phyloP scores from a whole-genome alignment of 768 basidiomycete genomes.

The Boletellus ananiceps region DNA sequence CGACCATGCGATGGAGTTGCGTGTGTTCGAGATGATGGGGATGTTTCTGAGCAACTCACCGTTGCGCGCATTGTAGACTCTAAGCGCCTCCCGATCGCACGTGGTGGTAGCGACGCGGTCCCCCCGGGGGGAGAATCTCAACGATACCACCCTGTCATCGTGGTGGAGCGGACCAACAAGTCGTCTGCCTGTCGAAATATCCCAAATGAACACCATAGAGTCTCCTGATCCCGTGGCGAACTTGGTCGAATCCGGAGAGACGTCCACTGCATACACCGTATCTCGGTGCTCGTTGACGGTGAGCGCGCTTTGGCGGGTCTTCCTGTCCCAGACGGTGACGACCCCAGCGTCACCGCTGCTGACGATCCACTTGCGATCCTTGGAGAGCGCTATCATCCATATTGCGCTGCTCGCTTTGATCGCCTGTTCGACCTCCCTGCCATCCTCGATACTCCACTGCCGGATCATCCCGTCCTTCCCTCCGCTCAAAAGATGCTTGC shows the following conservation, averaged over 20 bases:
- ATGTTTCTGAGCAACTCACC: not conserved
- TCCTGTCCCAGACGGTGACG: not conserved
- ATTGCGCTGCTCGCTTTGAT: not conserved
- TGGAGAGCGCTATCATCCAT: not conserved
- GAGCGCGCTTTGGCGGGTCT: not conserved
- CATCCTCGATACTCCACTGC: not conserved
- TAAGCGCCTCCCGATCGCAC: not conserved
- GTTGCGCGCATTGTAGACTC: not conserved
- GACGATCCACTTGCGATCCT: not conserved
- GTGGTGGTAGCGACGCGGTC: not conserved
- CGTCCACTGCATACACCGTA: not conserved
- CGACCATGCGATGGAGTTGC: not conserved
- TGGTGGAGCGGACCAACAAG: not conserved
- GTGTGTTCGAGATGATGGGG: not conserved
- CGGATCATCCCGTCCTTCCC: not conserved
- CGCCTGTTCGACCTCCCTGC: not conserved
- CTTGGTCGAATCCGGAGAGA: not conserved
- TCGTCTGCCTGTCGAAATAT: not conserved
- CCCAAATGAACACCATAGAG: not conserved
- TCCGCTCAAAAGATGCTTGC: not conserved
- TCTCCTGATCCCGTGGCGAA: slow-evolving; percentile 2
- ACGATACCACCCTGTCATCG: not conserved
- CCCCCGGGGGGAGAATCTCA: not conserved
- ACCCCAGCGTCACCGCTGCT: not conserved
- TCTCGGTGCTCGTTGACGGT: not conserved